Base-by-base conservation (phyloP, 768 basidiomycete genomes). In the Lactifluus volemus region DNA sequence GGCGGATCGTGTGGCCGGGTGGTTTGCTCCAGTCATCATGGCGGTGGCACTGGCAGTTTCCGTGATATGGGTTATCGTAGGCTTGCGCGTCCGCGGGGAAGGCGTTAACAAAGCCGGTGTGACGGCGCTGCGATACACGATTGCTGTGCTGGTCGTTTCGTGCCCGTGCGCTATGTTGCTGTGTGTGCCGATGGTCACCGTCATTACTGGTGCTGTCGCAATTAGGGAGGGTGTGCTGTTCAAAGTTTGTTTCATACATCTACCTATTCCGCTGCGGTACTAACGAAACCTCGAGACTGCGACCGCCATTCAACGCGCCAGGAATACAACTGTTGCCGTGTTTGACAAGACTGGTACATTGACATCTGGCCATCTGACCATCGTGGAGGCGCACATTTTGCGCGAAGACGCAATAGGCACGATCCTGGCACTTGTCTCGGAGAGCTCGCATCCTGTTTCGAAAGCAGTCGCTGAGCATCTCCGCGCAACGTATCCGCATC, bases 311-410 rank as follows among this genome's bases (percentile, higher is more conserved):
- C 64, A 67, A 32, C 25, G 59, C 5, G 60, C 53, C 11, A 63
- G 75, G n/a, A 69, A 74, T 49, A 70, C 79, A 55, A 71, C 75
- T 38, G 73, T 75, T 53, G 74, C 79, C 34, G 80, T 78, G 2
- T 79, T 84, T 58, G 83, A 85, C 71, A 85, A 85, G 74, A 84
- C 83, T 0, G 83, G 83, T 0, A 84, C 83, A 14, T 71, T 84
- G 53, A 81, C 82, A 1, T 63, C 70, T 49, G 79, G 79, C 11
- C 65, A 74, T 54, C 72, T 77, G 32, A 65, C 70, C 0, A 76
- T 81, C 17, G 73, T 72, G n/a, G 68, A 71, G 49, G 67, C 71
- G 48, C 70, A 71, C 41, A 54, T 74, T 30, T 14, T 69, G 34
- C 68, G 64, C n/a, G 67, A 67, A 17, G 68, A 66, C n/a, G 48